Base-by-base conservation (phyloP, 108 stramenopile genomes). In the Skeletonema marinoi region DNA sequence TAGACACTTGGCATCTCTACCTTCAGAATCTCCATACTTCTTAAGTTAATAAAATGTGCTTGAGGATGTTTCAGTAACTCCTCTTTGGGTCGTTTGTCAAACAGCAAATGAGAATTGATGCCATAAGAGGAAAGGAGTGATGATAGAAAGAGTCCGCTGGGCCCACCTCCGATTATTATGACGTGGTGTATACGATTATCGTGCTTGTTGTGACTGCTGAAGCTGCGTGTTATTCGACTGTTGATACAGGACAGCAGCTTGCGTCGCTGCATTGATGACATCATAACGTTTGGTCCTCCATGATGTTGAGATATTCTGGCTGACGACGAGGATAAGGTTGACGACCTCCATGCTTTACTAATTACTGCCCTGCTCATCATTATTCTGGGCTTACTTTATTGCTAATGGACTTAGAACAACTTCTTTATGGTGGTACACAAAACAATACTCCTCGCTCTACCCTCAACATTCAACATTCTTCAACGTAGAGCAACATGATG, bases 21-120 rank as follows among this genome's bases (percentile, higher is more conserved):
- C 39, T 71, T 81, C 16, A 96, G 70, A 32, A 98, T 90, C 65
- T 98, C 97, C 95, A 97, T 96, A 33, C 89, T 94, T 29, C 97
- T 86, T 3, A 92, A 82, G 78, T 98, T 98, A 65, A 98, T 72
- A 85, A 95, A 98, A 64, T 98, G 97, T 29, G 97, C 97, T 74
- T 96, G 96, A 3, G 96, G 97, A 84, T 97, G 96, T 35, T 60
- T 42, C 38, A 87, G 88, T 39, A 88, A 69, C 30, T 87, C 61
- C 36, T 82, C 65, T 33, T 50, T 13, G 0, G 88, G 54, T 64
- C 91, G 90, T 25, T 78, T 73, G 54, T 95, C 93, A 25, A 95
- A 67, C 0, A 94, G 70, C 25, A 84, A 32, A 14, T 78, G 54
- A 19, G 85, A 85, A 11, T 81, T 80, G 19, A 89, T 78, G 29